Base-by-base conservation (phyloP, 2,329 filamentous ascomycete species). In the Colletotrichum godetiae region DNA sequence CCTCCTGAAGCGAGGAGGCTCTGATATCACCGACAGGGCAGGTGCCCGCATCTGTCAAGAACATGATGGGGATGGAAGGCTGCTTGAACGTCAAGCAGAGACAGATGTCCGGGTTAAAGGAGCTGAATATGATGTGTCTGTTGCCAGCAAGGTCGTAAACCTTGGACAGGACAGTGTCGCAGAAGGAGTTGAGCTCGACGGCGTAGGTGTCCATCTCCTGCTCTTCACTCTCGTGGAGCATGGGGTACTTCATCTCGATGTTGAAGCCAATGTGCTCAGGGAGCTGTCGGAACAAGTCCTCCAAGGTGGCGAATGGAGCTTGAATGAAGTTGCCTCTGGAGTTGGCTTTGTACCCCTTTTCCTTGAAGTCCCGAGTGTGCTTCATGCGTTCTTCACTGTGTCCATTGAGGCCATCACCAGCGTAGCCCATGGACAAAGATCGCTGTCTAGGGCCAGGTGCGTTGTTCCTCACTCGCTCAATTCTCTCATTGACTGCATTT, bases 171-270 rank as follows among this genome's bases (percentile, higher is more conserved):
- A 99, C 94, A 0, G 95, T 98, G 82, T 99, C 97, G 80, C 97
- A 96, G 82, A 98, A 99, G 1, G 93, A 95, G 84, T 98, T 98
- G 77, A 98, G 89, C 84, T 99, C 97, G 59, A 98, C 94, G 0
- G 95, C 95, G 80, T 98, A 98, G 3, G 94, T 94, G 81, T 98
- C 96, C 95, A 98, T 98, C 77, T 97, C 95, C 76, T 98, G 94
- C 81, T 97, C 94, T 82, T 98, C 95, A 72, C 92, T 94, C 86
- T 99, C 97, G 81, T 96, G 93, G 55, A 99, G 90, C 95, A 98
- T 98, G 5, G 97, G 97, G 81, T 99, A 99, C 84, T 99, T 98
- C 89, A 99, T 94, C 86, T 99, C 97, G 77, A 99, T 97, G 83
- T 99, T 98, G 88, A 99, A 99, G 15, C 97, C 95, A 27, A 97